Percentiles rank a stretch among this genome's conserved stretches.
These are phyloP conservation scores for Paecilomyces dactylethromorphus DNA, from an alignment of 2,329 filamentous ascomycete species.

Conservation along the genomic window DNA sequence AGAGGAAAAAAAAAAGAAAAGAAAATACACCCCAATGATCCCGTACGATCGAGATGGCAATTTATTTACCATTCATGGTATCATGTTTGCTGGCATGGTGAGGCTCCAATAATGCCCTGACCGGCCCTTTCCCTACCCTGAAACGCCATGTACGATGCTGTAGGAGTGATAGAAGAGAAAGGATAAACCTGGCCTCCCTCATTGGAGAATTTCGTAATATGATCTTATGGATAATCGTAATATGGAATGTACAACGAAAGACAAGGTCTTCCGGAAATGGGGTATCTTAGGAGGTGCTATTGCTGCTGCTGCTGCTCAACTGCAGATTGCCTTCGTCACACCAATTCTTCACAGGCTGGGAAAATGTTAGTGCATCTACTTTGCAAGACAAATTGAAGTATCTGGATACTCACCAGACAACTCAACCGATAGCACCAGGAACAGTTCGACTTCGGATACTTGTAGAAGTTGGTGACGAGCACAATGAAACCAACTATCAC, in stretches of 20 bases:
- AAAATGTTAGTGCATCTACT: conserved; percentile 8
- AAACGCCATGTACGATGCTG: not conserved
- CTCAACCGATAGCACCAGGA: conserved; percentile 93
- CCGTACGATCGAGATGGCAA: not conserved
- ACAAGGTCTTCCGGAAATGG: not conserved
- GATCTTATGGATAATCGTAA: not conserved
- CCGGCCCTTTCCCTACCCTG: not conserved
- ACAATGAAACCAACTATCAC: conserved; percentile 81
- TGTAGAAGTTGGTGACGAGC: conserved; percentile 86
- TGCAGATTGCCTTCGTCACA: conserved; percentile 32
- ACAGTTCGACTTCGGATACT: conserved; percentile 62
- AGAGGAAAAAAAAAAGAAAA: not conserved
- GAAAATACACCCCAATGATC: not conserved
- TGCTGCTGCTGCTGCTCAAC: conserved; percentile 9
- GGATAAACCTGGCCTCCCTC: not conserved
- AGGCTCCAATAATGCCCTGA: not conserved
- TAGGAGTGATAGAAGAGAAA: not conserved
- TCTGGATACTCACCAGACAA: conserved; percentile 66
- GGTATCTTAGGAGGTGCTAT: conserved; percentile 4
- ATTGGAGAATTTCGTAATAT: not conserved
- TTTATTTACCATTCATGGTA: not conserved
- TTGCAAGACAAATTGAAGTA: not conserved
- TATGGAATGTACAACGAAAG: not conserved
- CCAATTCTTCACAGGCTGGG: conserved; percentile 39
- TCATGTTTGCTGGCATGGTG: not conserved